Evolutionary conservation across 495 filamentous ascomycete genomes (phyloP), one percentile per base, ranked within the genome.

Genomic region (Opeltia flavorubescens): DNA sequence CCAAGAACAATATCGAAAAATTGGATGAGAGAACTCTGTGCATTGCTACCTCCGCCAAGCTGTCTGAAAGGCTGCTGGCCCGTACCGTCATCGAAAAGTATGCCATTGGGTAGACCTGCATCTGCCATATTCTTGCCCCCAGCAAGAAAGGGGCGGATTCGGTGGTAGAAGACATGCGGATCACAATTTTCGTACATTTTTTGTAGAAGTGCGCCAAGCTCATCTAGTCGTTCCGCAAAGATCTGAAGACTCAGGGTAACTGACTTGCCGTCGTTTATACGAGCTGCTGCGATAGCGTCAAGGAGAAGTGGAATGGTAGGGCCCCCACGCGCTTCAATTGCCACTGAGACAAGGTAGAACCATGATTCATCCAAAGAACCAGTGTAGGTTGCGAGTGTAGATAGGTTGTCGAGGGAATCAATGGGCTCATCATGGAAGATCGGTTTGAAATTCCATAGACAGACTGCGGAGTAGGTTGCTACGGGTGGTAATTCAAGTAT

Each of bases 101-200:
- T 77, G 0, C 91, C 91, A 52, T 80, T 71, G 0, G 93, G 88
- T 5, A 99, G 66, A 0, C 91, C 91, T 0, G 89, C 91, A 43
- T 87, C 86, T 26, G 69, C 78, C 91, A 99, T 99, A 58, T 95
- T 95, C 71, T 94, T 94, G 58, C 84, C 86, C 5, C 91, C 91
- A 6, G 91, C 89, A 3, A 99, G 74, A 62, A 94, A 96, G 0
- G 91, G 93, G 17, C 91, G 78, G 53, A 99, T 89, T 33, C 78
- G 79, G 62, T 94, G 77, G 62, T 95, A 95, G 66, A 99, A 99
- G 45, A 91, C 78, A 54, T 85, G 80, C 0, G 89, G 87, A 56
- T 94, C 86, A 61, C 91, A 96, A 55, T 77, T 80, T 55, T 96
- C 91, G 58, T 95, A 80, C 82, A 98, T 89, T 41, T 82, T 80